Conservation (phyloP, 441 rosid species). For the Jatropha multifida region DNA sequence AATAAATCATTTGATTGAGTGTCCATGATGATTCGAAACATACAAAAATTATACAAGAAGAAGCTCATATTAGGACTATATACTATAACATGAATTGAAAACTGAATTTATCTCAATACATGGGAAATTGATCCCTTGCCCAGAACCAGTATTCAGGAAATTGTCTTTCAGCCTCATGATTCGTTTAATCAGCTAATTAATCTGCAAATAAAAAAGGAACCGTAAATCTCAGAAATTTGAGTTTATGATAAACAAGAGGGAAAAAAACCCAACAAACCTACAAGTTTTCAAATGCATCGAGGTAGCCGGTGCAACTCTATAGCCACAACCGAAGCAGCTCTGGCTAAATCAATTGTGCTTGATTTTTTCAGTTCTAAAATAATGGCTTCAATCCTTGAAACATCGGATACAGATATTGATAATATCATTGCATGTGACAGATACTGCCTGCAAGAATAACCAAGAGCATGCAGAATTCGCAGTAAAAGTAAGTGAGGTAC, state of each 20-base stretch:
- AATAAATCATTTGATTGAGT: conserved; percentile 17
- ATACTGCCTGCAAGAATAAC: conserved; percentile 80
- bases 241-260: neutral
- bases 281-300: conserved; percentile 43
- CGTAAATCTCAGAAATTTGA: neutral
- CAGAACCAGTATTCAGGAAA: neutral
- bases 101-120: conserved; percentile 23
- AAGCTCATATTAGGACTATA: conserved; percentile 7
- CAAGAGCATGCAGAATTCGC: conserved; percentile 76
- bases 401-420: conserved; percentile 61
- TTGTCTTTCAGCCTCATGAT: conserved; percentile 6
- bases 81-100: conserved; percentile 8
- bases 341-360: conserved; percentile 43
- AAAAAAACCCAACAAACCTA: conserved; percentile 17
- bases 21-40: conserved; percentile 21
- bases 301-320: conserved; percentile 77
- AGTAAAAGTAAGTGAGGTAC: conserved; percentile 45
- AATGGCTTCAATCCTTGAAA: conserved; percentile 58
- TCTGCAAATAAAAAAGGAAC: conserved; percentile 17
- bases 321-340: conserved; percentile 53
- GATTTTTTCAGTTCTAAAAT: conserved; percentile 67
- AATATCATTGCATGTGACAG: conserved; percentile 80
- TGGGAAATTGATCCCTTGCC: conserved; percentile 11
- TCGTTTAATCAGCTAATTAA: neutral
- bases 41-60: conserved; percentile 28